These are phyloP conservation scores for Fusarium sp. DNA, from an alignment of 2,329 filamentous ascomycete genomes.

Conservation along the genomic window DNA sequence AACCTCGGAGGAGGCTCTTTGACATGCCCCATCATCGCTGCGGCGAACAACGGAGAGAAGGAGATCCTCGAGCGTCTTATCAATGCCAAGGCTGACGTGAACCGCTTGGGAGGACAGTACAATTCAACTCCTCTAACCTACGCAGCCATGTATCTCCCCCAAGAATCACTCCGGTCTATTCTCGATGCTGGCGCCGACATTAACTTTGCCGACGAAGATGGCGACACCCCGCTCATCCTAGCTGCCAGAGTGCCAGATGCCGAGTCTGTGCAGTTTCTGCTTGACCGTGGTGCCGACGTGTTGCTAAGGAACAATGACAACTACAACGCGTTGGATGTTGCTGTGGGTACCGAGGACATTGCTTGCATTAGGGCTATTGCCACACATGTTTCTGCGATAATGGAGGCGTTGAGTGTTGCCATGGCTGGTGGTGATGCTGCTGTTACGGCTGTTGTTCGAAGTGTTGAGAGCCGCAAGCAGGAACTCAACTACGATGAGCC, in stretches of 20 bases:
- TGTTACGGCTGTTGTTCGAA: constrained; percentile 20
- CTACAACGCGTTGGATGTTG: constrained; percentile 19
- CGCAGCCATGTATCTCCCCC: constrained; percentile 48
- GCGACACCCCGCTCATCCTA: constrained; percentile 51
- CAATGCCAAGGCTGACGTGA: constrained; percentile 47
- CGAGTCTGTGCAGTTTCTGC: constrained; percentile 14
- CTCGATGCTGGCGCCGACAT: constrained; percentile 51
- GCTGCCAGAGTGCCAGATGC: constrained; percentile 47
- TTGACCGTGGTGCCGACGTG: constrained; percentile 25
- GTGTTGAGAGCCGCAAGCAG: constrained; percentile 20
- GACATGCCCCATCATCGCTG: constrained; percentile 50
- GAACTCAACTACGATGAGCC: constrained; percentile 26
- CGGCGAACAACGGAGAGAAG: constrained; percentile 46
- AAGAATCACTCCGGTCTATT: constrained; percentile 44
- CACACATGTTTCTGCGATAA: constrained; percentile 38
- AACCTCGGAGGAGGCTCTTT: constrained; percentile 48
- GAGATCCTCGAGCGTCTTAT: constrained; percentile 50
- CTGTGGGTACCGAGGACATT: background rate
- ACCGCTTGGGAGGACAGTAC: constrained; percentile 48
- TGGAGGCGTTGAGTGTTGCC: constrained; percentile 25
- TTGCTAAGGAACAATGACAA: constrained; percentile 1
- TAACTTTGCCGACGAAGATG: constrained; percentile 47
- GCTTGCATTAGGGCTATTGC: constrained; percentile 48
- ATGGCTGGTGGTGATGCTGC: constrained; percentile 20
- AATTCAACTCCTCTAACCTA: constrained; percentile 50